Percentiles rank a stretch among this genome's conserved stretches.
Conservation (phyloP, 176 grass and related monocot genomes). For the Rhipidocladum racemiflorum region DNA sequence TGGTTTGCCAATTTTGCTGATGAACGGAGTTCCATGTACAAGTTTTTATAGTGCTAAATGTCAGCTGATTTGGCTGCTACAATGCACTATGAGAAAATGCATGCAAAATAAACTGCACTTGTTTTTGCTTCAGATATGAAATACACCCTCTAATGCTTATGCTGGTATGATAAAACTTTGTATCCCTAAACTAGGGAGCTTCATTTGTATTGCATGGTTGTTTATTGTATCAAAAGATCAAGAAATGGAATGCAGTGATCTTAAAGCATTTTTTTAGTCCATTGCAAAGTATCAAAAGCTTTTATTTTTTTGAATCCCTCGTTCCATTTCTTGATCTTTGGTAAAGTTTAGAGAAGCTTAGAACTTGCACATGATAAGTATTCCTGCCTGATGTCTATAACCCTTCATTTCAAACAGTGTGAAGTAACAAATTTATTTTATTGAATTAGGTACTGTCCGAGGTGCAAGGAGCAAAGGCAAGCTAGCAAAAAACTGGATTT, state of each 20-base stretch:
- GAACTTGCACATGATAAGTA: constrained; percentile 4
- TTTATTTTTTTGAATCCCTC: background rate
- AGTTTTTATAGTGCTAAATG: background rate
- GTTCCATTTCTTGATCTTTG: background rate
- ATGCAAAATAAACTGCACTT: background rate
- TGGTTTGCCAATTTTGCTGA: background rate
- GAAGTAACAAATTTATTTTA: constrained; percentile 27
- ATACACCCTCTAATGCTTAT: background rate
- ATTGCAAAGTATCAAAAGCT: background rate
- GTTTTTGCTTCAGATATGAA: background rate
- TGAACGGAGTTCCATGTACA: background rate
- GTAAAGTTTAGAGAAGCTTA: background rate
- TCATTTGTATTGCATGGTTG: background rate
- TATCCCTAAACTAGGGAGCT: background rate
- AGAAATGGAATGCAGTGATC: too few relatives aligned
- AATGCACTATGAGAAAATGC: background rate
- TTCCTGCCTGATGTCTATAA: constrained; percentile 9
- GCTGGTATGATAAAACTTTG: constrained; percentile 7
- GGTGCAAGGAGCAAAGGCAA: constrained; percentile 96
- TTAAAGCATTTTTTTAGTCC: constrained; percentile 17
- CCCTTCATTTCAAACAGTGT: constrained; percentile 13
- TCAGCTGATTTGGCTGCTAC: background rate
- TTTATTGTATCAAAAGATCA: too few relatives aligned
- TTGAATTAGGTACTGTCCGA: constrained; percentile 84
- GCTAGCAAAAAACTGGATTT: constrained; percentile 99